Evolutionary conservation across 176 grass and related monocot genomes (phyloP).

Genomic region (Hordeum vulgare): DNA sequence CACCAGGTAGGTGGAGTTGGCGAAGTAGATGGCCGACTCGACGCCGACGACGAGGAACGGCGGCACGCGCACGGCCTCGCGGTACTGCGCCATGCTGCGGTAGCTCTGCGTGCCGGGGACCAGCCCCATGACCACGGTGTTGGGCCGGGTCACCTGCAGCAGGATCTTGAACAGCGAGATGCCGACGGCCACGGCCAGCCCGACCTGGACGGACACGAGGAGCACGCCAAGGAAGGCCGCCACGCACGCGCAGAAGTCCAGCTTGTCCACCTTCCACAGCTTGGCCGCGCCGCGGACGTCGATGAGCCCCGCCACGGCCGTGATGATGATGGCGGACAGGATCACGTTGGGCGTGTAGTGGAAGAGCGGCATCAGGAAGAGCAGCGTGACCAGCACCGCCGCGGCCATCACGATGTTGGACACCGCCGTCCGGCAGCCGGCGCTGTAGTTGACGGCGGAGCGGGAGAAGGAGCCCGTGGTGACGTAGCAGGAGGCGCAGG

Average conservation of each 20-base stretch:
- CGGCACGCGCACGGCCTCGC: conserved; percentile 62
- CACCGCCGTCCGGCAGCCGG: conserved; percentile 73
- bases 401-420: conserved; percentile 97
- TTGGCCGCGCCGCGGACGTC: conserved; percentile 56
- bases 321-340: conserved; percentile 95
- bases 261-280: conserved; percentile 96
- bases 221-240: conserved; percentile 89
- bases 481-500: conserved; percentile 93
- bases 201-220: conserved; percentile 84
- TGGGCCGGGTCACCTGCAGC: conserved; percentile 78
- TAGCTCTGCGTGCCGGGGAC: conserved; percentile 80
- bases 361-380: conserved; percentile 97
- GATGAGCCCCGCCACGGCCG: conserved; percentile 83
- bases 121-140: conserved; percentile 55
- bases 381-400: conserved; percentile 80
- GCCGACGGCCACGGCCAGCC: conserved; percentile 69
- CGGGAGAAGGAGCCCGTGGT: conserved; percentile 96
- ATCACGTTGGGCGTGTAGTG: conserved; percentile 95
- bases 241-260: conserved; percentile 79
- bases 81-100: conserved; percentile 71
- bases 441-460: conserved; percentile 96
- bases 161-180: conserved; percentile 93
- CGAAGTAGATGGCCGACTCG: conserved; percentile 87
- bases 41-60: conserved; percentile 71
- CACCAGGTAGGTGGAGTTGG: conserved; percentile 82